Evolutionary conservation across 768 basidiomycete species (phyloP).

Genomic region (Boletus bicolor): DNA sequence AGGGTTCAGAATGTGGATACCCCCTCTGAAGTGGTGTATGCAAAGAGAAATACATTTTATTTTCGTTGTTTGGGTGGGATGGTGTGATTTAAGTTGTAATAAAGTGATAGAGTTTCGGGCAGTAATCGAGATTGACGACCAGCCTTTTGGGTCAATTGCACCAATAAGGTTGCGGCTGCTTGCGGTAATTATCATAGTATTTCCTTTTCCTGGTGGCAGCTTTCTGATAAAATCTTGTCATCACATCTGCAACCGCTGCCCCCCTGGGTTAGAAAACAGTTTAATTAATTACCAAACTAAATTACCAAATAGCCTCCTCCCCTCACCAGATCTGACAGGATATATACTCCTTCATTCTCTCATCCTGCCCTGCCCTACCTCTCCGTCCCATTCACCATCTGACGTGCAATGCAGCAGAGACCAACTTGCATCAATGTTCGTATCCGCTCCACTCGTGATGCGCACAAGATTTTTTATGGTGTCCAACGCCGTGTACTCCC

Average conservation of each 20-base stretch:
- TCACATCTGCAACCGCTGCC: slow-evolving; percentile 12
- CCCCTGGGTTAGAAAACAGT: slow-evolving; percentile 28
- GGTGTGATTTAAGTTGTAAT: slow-evolving; percentile 45
- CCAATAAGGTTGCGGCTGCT: slow-evolving; percentile 35
- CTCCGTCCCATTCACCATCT: slow-evolving; percentile 13
- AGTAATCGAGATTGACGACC: slow-evolving; percentile 43
- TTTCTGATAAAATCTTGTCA: slow-evolving; percentile 29
- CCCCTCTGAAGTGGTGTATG: neutral
- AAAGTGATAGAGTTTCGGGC: slow-evolving; percentile 50
- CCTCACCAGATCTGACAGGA: slow-evolving; percentile 31
- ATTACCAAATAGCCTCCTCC: slow-evolving; percentile 29
- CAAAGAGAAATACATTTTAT: neutral
- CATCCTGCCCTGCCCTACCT: slow-evolving; percentile 13
- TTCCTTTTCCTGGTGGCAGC: slow-evolving; percentile 22
- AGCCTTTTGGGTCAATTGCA: slow-evolving; percentile 38
- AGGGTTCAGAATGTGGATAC: neutral
- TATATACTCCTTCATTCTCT: slow-evolving; percentile 30
- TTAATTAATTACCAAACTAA: slow-evolving; percentile 38
- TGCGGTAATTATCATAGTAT: slow-evolving; percentile 26
- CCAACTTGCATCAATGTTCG: slow-evolving; percentile 72
- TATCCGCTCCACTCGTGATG: slow-evolving; percentile 74
- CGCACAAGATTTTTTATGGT: slow-evolving; percentile 78
- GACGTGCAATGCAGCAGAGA: slow-evolving; percentile 48
- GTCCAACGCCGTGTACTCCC: slow-evolving; percentile 59
- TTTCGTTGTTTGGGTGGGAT: slow-evolving; percentile 5